Evolutionary conservation across 805 yeast species (phyloP).

Genomic region (Hanseniaspora guilliermondii): DNA sequence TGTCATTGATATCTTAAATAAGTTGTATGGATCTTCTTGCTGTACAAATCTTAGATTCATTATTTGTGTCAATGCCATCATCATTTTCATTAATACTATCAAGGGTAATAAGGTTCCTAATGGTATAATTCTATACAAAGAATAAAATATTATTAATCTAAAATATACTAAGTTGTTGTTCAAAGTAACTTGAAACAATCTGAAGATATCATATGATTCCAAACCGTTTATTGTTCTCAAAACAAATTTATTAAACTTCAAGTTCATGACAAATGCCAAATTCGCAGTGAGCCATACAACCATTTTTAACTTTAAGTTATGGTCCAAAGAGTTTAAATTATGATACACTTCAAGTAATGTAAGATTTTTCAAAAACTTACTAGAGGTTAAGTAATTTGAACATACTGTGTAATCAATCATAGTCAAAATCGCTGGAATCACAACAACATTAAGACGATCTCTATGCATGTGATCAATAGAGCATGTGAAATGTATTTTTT

Average conservation of each 20-base stretch:
- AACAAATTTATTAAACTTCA: slow-evolving; percentile 8
- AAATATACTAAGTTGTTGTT: neutral
- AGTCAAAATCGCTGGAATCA: slow-evolving; percentile 6
- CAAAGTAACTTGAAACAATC: slow-evolving; percentile 5
- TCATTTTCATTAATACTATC: neutral
- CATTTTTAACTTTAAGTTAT: neutral
- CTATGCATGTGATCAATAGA: neutral
- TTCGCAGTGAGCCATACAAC: neutral
- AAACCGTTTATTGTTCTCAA: slow-evolving; percentile 1
- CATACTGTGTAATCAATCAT: slow-evolving; percentile 10
- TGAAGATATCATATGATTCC: slow-evolving; percentile 3
- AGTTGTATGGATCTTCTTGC: neutral
- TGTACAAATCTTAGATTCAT: slow-evolving; percentile 2
- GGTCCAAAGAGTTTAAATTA: neutral
- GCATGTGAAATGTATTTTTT: neutral
- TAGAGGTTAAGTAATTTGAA: neutral
- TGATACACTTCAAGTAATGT: slow-evolving; percentile 1
- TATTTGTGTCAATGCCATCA: slow-evolving; percentile 2
- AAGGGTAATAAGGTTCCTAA: neutral
- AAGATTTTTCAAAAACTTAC: slow-evolving; percentile 6
- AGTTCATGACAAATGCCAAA: neutral
- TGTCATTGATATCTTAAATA: neutral
- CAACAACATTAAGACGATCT: slow-evolving; percentile 7
- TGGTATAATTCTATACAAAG: neutral
- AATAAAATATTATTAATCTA: neutral